Evolutionary conservation across 1,284 basidiomycete species (phyloP), one percentile per base, ranked within the genome.

Genomic region (Tilletia caries): DNA sequence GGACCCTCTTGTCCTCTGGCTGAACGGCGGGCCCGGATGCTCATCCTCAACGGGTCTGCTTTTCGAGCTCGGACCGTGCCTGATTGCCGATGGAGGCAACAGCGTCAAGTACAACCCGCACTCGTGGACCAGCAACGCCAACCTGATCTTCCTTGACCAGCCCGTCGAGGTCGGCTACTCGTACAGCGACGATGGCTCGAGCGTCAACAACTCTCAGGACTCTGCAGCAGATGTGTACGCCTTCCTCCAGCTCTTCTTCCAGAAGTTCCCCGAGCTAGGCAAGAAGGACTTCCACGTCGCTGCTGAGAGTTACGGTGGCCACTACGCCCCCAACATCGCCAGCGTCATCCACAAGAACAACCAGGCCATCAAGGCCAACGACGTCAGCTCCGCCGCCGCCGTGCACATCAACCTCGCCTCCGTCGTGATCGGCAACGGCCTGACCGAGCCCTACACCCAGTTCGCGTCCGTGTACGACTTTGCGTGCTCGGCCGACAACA

Each of bases 11-110:
- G 87, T 93, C 33, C 86, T 96, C 68, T 95, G 94, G 94, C 86
- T 95, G 52, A 94, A 93, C 78, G 93, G 92, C 62, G 91, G 91
- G 4, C 91, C 91, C 18, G 91, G 82, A 67, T 77, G 80, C 72
- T 82, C 78, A 37, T 79, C 78, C 25, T 76, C 75, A 65, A 76
- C 73, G 10, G 81, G 81, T 87, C 74, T 91, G 88, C n/a, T 90
- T 89, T 84, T 93, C 74, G 92, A 97, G 84, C 89, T 96, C 43
- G 93, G 93, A 0, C 92, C 93, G 0, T 95, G 93, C 85, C 85
- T 85, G 41, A 86, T 95, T 74, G 84, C 85, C 10, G 85, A 93
- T 69, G 86, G 89, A 2, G 92, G 92, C 46, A 85, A 85, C 67
- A 88, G 88, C 78, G 91, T 90, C 29, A 90, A 88, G 8, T 83